Percentiles rank a stretch among this genome's conserved stretches.
Conservation (phyloP, 2,329 filamentous ascomycete species). For the Teratosphaeria destructans region DNA sequence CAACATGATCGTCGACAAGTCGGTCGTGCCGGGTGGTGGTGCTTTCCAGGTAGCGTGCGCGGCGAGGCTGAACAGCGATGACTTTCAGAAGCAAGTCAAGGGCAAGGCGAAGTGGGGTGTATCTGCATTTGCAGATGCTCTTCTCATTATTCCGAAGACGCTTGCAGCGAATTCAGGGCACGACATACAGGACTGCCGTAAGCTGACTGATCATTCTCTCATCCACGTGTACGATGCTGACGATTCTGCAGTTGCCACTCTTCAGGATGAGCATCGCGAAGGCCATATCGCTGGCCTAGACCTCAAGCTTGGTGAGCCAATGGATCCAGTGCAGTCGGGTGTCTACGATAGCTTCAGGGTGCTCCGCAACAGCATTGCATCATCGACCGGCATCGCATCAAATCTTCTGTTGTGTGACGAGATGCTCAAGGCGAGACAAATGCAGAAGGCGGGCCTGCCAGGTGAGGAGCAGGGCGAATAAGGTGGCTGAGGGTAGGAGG, state of each 20-base stretch:
- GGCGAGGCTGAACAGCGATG: constrained; percentile 73
- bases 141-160: constrained; percentile 94
- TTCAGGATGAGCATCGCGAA: constrained; percentile 77
- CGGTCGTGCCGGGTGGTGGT: constrained; percentile 86
- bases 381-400: constrained; percentile 86
- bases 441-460: constrained; percentile 44
- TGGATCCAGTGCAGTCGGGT: constrained; percentile 88
- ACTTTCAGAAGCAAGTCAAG: constrained; percentile 82
- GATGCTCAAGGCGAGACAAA: constrained; percentile 93
- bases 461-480: constrained; percentile 10
- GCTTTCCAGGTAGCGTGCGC: constrained; percentile 94
- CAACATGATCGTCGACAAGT: constrained; percentile 98
- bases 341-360: constrained; percentile 96
- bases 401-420: constrained; percentile 95
- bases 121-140: constrained; percentile 84
- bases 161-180: constrained; percentile 91
- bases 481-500: neutral
- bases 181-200: constrained; percentile 89
- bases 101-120: constrained; percentile 97
- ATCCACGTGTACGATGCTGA: neutral
- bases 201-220: constrained; percentile 31
- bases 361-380: constrained; percentile 83
- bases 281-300: constrained; percentile 82
- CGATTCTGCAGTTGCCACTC: constrained; percentile 54
- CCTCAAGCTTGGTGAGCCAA: constrained; percentile 75